Percentiles rank a stretch among this genome's conserved stretches.
Evolutionary conservation across 208 protist species (phyloP).

Genomic region (Angomonas deanei): DNA sequence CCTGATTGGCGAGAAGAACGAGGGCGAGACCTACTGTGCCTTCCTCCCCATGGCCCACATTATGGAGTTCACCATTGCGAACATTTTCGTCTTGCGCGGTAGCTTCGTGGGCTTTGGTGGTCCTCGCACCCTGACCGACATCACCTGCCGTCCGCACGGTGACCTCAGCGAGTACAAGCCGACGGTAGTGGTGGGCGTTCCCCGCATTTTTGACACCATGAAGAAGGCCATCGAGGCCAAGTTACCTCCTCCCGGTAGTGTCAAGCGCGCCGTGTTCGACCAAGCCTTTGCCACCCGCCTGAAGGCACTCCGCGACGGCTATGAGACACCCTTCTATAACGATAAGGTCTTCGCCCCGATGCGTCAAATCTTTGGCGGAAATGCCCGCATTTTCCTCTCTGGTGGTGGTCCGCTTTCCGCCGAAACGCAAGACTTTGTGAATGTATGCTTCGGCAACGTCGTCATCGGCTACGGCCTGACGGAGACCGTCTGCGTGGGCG

Average conservation of each 20-base stretch:
- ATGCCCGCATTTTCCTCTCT: constrained; percentile 43
- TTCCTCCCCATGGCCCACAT: constrained; percentile 92
- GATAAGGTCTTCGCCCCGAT: constrained; percentile 52
- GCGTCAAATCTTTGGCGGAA: constrained; percentile 57
- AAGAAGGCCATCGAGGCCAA: constrained; percentile 52
- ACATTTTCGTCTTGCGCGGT: constrained; percentile 64
- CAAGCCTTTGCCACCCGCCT: constrained; percentile 30
- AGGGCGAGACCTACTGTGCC: constrained; percentile 59
- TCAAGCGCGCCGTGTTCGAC: constrained; percentile 56
- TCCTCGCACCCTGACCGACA: constrained; percentile 69
- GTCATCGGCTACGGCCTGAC: constrained; percentile 86
- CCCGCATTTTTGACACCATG: constrained; percentile 67
- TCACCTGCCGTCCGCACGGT: constrained; percentile 63
- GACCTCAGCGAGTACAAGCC: constrained; percentile 77
- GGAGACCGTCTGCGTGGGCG: constrained; percentile 71
- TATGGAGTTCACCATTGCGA: constrained; percentile 76
- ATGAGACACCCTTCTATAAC: constrained; percentile 60
- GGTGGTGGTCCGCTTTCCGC: constrained; percentile 78
- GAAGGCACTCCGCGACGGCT: constrained; percentile 26
- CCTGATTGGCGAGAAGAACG: constrained; percentile 21
- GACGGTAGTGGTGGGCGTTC: constrained; percentile 49
- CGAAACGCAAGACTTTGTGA: constrained; percentile 74
- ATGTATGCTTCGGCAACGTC: constrained; percentile 37
- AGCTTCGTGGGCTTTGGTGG: constrained; percentile 60
- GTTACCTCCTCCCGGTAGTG: constrained; percentile 22